Conservation (phyloP, 2,329 filamentous ascomycete genomes). For the Arthrobotrys musiformis region DNA sequence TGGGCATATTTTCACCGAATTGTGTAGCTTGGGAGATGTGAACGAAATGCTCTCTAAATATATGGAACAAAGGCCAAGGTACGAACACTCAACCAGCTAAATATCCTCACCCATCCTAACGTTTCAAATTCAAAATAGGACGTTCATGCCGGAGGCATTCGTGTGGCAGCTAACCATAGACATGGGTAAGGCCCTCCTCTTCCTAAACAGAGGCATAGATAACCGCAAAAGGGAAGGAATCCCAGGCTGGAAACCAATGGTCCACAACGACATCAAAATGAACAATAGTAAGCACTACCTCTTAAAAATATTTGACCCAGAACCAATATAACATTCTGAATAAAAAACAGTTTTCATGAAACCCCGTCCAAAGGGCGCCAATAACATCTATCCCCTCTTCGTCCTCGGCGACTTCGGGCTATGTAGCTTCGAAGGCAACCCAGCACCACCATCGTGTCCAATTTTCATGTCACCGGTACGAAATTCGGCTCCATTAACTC, state of each 20-base stretch:
- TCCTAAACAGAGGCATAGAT: background rate
- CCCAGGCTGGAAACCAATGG: background rate
- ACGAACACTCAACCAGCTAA: background rate
- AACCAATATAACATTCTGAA: no score
- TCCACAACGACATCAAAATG: conserved; percentile 43
- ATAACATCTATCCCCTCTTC: conserved; percentile 39
- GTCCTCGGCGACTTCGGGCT: conserved; percentile 46
- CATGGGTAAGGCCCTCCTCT: conserved; percentile 14
- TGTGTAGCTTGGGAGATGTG: conserved; percentile 32
- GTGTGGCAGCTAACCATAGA: conserved; percentile 29
- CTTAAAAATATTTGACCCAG: background rate
- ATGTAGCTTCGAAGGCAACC: background rate
- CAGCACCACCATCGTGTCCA: background rate
- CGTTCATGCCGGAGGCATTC: conserved; percentile 36
- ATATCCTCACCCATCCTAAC: background rate
- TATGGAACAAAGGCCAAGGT: background rate
- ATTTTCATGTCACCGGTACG: conserved; percentile 47
- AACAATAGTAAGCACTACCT: conserved; percentile 27
- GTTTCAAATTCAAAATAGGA: background rate
- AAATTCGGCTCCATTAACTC: background rate
- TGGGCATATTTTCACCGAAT: conserved; percentile 37
- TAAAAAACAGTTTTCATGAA: conserved; percentile 50
- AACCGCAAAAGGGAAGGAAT: background rate
- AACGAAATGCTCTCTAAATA: background rate
- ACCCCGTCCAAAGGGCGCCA: background rate